Evolutionary conservation across 192 early-diverging fungal genomes (phyloP), one percentile per base, ranked within the genome.

Genomic region (Cetraspora pellucida): DNA sequence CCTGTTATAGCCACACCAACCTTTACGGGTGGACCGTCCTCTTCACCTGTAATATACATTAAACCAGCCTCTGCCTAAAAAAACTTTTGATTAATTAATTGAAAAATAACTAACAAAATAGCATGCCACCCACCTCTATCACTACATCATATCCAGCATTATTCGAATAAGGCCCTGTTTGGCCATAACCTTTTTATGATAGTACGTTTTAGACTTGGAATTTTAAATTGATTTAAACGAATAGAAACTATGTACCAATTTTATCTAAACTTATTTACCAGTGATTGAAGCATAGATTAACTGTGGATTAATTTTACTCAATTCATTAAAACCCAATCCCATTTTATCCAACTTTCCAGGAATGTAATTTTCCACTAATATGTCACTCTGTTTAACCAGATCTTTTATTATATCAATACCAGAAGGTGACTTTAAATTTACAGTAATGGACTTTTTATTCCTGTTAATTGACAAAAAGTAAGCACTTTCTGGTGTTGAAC

Each of bases 1-100:
- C 92, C 93, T 60, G 95, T 97, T n/a, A 98, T 95, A 0, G 97
- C 97, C 0, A 98, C 97, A 49, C 97, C 97, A 1, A 97, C 93
- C 79, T 98, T 98, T 59, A 97, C 97, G 0, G 96, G 96, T 54
- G 84, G 58, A 0, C 95, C 91, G 77, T 88, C 81, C 27, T 86
- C 85, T 75, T 96, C 95, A 17, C 95, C 97, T 6, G 97, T 98
- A 47, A 98, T 98, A 79, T 96, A 90, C 96, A 98, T 98, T 31
- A 98, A 70, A 21, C 97, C 97, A 21, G 93, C 96, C 79, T 97
- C 94, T 9, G 90, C 93, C 82, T 87, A 47, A 46, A 25, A 14
- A 9, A 50, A 37, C n/a, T 17, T n/a, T 70, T 28, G 4, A 23
- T 25, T 27, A 13, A 11, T 19, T 23, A 50, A 1, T 23, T 13